phyloP scores from a whole-genome alignment of 2,329 filamentous ascomycete genomes.

The Didymellaceae sp. region DNA sequence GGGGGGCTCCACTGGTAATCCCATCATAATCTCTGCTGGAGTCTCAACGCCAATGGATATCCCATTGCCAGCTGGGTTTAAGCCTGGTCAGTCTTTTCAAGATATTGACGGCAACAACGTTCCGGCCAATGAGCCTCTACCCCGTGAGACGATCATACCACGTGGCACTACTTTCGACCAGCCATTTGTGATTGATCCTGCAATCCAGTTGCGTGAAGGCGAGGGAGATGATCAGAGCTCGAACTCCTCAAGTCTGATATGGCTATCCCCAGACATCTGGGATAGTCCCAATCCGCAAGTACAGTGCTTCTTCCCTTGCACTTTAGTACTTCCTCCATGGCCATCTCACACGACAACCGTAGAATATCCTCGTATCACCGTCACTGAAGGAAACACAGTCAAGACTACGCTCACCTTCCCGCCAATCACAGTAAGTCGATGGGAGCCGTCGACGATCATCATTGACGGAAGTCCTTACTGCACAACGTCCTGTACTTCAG shows the following conservation, averaged over 20 bases:
- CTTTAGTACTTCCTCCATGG: slow-evolving; percentile 10
- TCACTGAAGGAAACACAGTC: slow-evolving; percentile 6
- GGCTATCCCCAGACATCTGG: slow-evolving; percentile 10
- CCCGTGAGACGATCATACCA: background rate
- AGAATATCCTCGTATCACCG: background rate
- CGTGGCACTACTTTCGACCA: background rate
- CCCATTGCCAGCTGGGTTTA: background rate
- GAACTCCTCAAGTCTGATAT: slow-evolving; percentile 7
- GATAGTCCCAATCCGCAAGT: slow-evolving; percentile 7
- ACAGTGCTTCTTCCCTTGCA: slow-evolving; percentile 13
- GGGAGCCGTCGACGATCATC: slow-evolving; percentile 6
- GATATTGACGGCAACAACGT: background rate
- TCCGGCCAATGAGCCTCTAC: background rate
- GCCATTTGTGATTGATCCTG: slow-evolving; percentile 27
- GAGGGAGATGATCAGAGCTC: slow-evolving; percentile 14
- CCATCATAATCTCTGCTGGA: background rate
- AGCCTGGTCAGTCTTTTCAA: background rate
- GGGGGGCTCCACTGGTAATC: slow-evolving; percentile 13
- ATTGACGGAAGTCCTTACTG: background rate
- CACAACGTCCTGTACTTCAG: background rate
- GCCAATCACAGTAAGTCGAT: slow-evolving; percentile 15
- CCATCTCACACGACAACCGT: slow-evolving; percentile 3
- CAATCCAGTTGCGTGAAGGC: slow-evolving; percentile 1
- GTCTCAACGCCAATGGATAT: background rate
- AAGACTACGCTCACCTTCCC: slow-evolving; percentile 15